Base-by-base conservation (phyloP, 306 rosid species). In the Cicer chorassanicum region DNA sequence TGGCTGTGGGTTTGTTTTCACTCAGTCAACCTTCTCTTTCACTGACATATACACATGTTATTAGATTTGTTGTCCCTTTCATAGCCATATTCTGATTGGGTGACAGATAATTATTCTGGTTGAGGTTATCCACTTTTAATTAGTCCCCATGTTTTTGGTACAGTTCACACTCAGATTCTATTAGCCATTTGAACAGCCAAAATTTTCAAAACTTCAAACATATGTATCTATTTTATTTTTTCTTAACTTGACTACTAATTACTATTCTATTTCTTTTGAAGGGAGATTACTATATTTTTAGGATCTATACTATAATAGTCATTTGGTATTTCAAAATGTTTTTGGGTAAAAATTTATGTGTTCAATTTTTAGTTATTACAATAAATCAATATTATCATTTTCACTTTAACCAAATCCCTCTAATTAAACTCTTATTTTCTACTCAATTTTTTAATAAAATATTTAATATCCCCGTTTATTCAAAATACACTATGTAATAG, bases 1-100 rank as follows among this genome's bases (percentile, higher is more conserved):
- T 41, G 73, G 68, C 50, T 71, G 82, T 15, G 12, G n/a, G 70
- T 9, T 65, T 49, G 56, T 53, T 64, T 36, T 65, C 8, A 61
- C 60, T 63, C 6, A 6, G 77, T 71, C 82, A 71, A 53, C 59
- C 9, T 62, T 49, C 45, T 39, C 46, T 6, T 43, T 42, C 19
- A 36, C 43, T 18, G 6, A 2, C 64, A 36, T 34, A 9, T 34
- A 18, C 12, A 29, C 81, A 51, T 51, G 6, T 44, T 50, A 38
- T 44, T 53, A 53, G 42, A 76, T 12, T 7, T 38, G 41, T 51
- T 51, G 40, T 14, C 9, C 21, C 46, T 54, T 49, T 63, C 46
- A 61, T 34, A 39, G 21, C 24, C 10, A 46, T 34, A 18, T 41
- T 46, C 3, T 11, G 43, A 63, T 38, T 63, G 45, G 63, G 16